Evolutionary conservation across 2,329 filamentous ascomycete species (phyloP).

Genomic region (Aspergillus pseudoviridinutans): DNA sequence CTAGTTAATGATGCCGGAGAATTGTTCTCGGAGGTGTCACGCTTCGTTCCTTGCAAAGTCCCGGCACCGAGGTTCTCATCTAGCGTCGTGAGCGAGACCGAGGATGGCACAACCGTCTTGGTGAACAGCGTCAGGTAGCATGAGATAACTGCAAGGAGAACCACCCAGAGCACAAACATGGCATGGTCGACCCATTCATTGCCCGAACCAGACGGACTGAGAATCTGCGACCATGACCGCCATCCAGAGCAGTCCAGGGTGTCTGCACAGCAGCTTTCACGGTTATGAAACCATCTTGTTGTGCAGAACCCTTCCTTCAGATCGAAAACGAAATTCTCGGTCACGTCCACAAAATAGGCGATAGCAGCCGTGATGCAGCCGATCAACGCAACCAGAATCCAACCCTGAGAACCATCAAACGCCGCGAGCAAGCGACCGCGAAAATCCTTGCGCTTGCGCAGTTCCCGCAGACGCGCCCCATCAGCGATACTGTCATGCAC

Average conservation of each 20-base stretch:
- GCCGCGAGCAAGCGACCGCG: conserved; percentile 71
- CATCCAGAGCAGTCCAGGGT: conserved; percentile 56
- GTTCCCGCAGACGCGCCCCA: conserved; percentile 78
- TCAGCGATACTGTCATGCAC: conserved; percentile 96
- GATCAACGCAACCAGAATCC: conserved; percentile 87
- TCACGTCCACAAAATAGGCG: conserved; percentile 85
- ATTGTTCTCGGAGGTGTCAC: conserved; percentile 43
- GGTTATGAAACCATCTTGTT: conserved; percentile 66
- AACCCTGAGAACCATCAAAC: conserved; percentile 87
- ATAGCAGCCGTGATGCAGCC: conserved; percentile 79
- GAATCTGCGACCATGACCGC: conserved; percentile 62
- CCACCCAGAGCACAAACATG: conserved; percentile 69
- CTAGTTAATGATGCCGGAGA: conserved; percentile 39
- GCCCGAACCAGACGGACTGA: conserved; percentile 49
- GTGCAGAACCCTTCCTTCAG: conserved; percentile 86
- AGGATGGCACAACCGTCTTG: conserved; percentile 90
- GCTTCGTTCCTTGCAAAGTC: conserved; percentile 41
- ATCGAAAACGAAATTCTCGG: conserved; percentile 81
- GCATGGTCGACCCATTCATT: conserved; percentile 68
- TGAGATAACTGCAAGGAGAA: conserved; percentile 65
- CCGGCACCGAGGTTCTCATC: conserved; percentile 87
- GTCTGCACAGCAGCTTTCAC: conserved; percentile 61
- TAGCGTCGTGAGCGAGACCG: conserved; percentile 78
- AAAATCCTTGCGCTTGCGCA: conserved; percentile 77
- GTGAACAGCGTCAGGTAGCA: conserved; percentile 81